These are phyloP conservation scores for Leccinum imitatum DNA, from an alignment of 768 basidiomycete species.

Conservation along the genomic window DNA sequence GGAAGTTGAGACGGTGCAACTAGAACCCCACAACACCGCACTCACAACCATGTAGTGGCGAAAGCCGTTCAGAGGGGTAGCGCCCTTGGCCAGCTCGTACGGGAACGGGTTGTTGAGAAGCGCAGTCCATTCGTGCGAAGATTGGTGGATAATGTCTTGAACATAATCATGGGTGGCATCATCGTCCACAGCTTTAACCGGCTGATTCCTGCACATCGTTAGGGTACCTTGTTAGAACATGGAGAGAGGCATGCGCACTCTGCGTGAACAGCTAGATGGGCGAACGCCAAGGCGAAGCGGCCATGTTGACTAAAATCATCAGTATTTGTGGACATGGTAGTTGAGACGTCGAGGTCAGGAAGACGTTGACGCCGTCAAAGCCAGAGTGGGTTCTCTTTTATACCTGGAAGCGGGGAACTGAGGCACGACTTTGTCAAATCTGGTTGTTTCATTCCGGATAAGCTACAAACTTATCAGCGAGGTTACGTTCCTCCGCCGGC, in stretches of 20 bases:
- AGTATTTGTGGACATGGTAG: background rate
- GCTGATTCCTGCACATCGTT: background rate
- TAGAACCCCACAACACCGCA: background rate
- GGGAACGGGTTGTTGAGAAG: background rate
- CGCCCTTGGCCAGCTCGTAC: background rate
- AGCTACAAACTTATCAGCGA: background rate
- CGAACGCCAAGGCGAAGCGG: background rate
- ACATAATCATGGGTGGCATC: background rate
- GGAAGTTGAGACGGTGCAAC: background rate
- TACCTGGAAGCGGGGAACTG: background rate
- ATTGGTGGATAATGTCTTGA: background rate
- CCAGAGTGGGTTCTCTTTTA: background rate
- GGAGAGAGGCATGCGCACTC: background rate
- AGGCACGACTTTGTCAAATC: background rate
- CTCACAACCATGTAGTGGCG: conserved; percentile 9
- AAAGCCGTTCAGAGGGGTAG: conserved; percentile 3
- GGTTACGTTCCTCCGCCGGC: too few relatives aligned
- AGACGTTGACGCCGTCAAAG: too few relatives aligned
- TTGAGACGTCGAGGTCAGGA: background rate
- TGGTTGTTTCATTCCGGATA: background rate
- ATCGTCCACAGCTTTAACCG: background rate
- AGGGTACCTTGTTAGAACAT: too few relatives aligned
- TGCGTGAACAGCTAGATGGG: background rate
- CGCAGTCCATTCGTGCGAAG: background rate
- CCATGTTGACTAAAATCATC: background rate